These are phyloP conservation scores for Misopates orontium DNA, from an alignment of 257 asterid genomes.

Conservation along the genomic window DNA sequence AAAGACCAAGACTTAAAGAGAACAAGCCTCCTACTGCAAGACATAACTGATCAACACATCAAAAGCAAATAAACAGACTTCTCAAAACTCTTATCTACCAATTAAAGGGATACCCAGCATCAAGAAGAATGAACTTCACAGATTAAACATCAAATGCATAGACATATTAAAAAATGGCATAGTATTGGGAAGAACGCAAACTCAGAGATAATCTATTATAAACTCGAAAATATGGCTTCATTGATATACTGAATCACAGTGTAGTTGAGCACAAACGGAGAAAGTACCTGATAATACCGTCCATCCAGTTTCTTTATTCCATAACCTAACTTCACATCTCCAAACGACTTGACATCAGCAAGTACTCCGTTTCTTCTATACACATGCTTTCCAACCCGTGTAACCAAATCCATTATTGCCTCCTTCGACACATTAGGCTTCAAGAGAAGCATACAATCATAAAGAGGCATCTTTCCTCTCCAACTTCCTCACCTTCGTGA, in stretches of 20 bases:
- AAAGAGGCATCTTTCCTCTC: constrained; percentile 71
- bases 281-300: constrained; percentile 64
- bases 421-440: constrained; percentile 55
- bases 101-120: background rate
- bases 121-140: background rate
- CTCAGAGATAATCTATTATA: background rate
- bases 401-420: constrained; percentile 48
- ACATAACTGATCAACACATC: background rate
- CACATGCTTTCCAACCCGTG: constrained; percentile 67
- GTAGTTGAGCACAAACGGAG: background rate
- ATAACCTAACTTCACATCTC: constrained; percentile 72
- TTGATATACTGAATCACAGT: background rate
- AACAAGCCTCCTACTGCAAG: background rate
- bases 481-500: constrained; percentile 17
- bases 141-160: background rate
- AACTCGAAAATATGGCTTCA: background rate
- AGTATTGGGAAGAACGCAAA: background rate
- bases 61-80: background rate
- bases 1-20: background rate
- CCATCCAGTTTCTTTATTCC: constrained; percentile 91
- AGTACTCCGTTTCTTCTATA: constrained; percentile 73
- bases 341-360: constrained; percentile 57
- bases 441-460: constrained; percentile 85
- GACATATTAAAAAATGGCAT: no score
- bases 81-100: background rate